Conservation (phyloP, 768 basidiomycete genomes). For the Mycena indigotica region DNA sequence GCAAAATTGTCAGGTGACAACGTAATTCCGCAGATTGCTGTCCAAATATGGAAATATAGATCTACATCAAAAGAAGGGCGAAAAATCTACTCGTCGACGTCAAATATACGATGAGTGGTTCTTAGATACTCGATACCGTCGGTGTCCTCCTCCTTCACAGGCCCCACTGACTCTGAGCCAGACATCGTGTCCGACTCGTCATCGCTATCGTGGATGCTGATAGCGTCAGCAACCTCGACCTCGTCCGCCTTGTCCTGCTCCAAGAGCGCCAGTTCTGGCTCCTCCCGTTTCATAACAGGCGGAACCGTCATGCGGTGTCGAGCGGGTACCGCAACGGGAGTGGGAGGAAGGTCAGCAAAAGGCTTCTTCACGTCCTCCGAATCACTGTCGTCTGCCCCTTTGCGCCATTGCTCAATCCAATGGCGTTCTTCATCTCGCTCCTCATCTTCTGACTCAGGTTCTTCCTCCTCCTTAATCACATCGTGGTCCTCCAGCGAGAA, state of each 20-base stretch:
- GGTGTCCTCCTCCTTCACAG: not conserved
- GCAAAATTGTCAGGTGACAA: too few species aligned
- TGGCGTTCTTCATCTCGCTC: not conserved
- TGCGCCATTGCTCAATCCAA: not conserved
- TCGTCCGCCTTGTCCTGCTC: not conserved
- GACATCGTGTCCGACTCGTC: not conserved
- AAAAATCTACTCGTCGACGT: not conserved
- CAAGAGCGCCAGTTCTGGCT: not conserved
- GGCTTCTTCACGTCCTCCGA: not conserved
- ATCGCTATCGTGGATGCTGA: not conserved
- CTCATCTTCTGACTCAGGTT: not conserved
- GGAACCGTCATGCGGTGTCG: not conserved
- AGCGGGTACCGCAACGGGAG: not conserved
- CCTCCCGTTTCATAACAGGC: not conserved
- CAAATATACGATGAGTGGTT: not conserved
- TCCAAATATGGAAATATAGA: not conserved
- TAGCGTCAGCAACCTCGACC: not conserved
- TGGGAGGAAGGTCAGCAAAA: not conserved
- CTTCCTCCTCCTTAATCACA: constrained; percentile 1
- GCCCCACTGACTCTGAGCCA: not conserved
- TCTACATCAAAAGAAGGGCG: not conserved
- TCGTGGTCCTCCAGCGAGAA: constrained; percentile 1
- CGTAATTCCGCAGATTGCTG: not conserved
- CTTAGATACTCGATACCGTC: not conserved
- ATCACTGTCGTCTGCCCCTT: not conserved